phyloP scores from a whole-genome alignment of 495 filamentous ascomycete genomes.

The Cetradonia linearis region DNA sequence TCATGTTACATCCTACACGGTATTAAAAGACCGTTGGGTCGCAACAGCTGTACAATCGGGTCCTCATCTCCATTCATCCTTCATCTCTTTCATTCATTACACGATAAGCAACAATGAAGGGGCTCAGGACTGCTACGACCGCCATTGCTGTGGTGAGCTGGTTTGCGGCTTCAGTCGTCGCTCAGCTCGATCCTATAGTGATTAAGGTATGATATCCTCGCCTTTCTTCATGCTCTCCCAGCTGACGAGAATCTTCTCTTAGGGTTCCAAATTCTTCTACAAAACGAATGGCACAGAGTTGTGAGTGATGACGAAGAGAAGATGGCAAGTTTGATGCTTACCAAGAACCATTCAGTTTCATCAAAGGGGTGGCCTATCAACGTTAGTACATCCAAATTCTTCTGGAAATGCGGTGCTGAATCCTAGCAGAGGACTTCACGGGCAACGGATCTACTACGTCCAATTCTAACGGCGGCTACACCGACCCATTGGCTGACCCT shows the following conservation, averaged over 20 bases:
- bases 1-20: not conserved
- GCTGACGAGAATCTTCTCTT: not conserved
- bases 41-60: not conserved
- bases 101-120: conserved; percentile 32
- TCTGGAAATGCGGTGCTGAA: conserved; percentile 9
- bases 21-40: conserved; percentile 2
- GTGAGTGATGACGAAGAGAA: conserved; percentile 32
- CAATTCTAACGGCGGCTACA: conserved; percentile 34
- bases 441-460: conserved; percentile 35
- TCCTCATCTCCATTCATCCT: conserved; percentile 13
- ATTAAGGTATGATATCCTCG: conserved; percentile 46
- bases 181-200: conserved; percentile 55
- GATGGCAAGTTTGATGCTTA: conserved; percentile 3
- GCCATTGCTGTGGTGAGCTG: conserved; percentile 33
- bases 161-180: conserved; percentile 44
- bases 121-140: conserved; percentile 26
- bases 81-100: conserved; percentile 7
- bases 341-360: conserved; percentile 40
- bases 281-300: conserved; percentile 70
- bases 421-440: conserved; percentile 37
- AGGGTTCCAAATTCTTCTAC: conserved; percentile 76
- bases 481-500: conserved; percentile 62
- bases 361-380: conserved; percentile 87
- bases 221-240: conserved; percentile 9
- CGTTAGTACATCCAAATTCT: conserved; percentile 32